Evolutionary conservation across 1,284 basidiomycete genomes (phyloP), one percentile per base, ranked within the genome.

Genomic region (Porphyrellus sp.): DNA sequence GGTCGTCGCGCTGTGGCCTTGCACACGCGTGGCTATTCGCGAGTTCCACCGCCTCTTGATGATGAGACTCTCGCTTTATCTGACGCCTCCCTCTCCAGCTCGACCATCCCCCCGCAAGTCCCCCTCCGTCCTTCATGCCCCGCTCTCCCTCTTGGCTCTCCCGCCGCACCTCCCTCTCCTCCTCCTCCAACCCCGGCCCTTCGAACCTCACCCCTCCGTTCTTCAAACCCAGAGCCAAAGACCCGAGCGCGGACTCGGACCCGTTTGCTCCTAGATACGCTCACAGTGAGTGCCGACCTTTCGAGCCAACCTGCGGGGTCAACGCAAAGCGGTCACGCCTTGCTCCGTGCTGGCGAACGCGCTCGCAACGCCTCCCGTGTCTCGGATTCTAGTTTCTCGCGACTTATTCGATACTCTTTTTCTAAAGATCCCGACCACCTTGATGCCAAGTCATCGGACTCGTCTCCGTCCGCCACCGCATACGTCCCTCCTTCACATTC

Each of bases 1-100:
- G 8, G 34, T n/a, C 16, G 33, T 34, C 16, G n/a, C 33, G 16
- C 40, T 40, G 46, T n/a, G n/a, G n/a, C n/a, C n/a, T n/a, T n/a
- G n/a, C n/a, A n/a, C n/a, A n/a, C n/a, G n/a, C 40, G 56, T 59
- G 52, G 58, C 59, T 59, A 48, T 56, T 35, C 59, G 23, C 46
- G 34, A 5, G 13, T 39, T n/a, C 24, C 63, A 63, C 61, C 18
- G 63, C 61, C 63, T 59, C 46, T n/a, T 63, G 58, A 63, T 52
- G 51, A 2, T 30, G 5, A n/a, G n/a, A n/a, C 39, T 5, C 12
- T 33, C 4, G 8, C n/a, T 24, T 25, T 33, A 43, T 61, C 61
- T 63, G 37, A 56, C 52, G 18, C 6, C 20, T 23, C 42, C 34
- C 42, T 49, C 21, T 2, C 41, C 50, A 65, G 62, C 50, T 57